Conservation (phyloP, 164 flowering plant species). For the Dillenia turbinata region DNA sequence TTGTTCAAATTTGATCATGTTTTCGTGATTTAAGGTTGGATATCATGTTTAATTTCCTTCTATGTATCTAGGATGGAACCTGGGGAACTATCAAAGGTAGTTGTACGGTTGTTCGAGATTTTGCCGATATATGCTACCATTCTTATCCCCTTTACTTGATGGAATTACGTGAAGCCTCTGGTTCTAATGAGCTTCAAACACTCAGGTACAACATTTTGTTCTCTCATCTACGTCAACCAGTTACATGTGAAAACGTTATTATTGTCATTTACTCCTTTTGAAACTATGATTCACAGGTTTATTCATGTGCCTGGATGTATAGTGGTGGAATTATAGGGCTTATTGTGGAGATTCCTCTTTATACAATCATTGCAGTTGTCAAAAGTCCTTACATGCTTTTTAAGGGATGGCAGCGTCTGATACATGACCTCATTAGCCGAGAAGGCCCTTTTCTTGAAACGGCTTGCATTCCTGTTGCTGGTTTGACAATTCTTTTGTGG, state of each 20-base stretch:
- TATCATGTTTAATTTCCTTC: not conserved
- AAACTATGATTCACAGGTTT: conserved; percentile 40
- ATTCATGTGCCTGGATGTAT: conserved; percentile 77
- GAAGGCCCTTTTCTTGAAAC: conserved; percentile 98
- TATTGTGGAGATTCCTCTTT: conserved; percentile 78
- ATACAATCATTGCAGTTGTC: conserved; percentile 58
- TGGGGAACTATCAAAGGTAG: conserved; percentile 83
- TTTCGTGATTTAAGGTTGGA: not conserved
- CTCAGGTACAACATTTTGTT: conserved; percentile 45
- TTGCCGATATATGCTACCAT: conserved; percentile 70
- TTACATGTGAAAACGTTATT: not conserved
- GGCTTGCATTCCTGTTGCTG: conserved; percentile 91
- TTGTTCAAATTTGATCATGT: not conserved
- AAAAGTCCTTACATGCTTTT: conserved; percentile 91
- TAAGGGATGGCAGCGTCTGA: conserved; percentile 79
- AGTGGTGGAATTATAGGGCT: conserved; percentile 66
- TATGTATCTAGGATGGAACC: conserved; percentile 74
- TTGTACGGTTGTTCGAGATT: conserved; percentile 84
- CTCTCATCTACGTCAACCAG: not conserved
- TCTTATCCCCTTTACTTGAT: conserved; percentile 71
- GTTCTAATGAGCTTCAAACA: conserved; percentile 51
- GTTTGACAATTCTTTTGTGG: conserved; percentile 87
- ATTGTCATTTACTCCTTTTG: not conserved
- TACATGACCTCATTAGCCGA: conserved; percentile 75
- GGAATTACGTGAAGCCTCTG: conserved; percentile 61